Base-by-base conservation (phyloP, 2,329 filamentous ascomycete species). In the Calonectria multiphialidica region DNA sequence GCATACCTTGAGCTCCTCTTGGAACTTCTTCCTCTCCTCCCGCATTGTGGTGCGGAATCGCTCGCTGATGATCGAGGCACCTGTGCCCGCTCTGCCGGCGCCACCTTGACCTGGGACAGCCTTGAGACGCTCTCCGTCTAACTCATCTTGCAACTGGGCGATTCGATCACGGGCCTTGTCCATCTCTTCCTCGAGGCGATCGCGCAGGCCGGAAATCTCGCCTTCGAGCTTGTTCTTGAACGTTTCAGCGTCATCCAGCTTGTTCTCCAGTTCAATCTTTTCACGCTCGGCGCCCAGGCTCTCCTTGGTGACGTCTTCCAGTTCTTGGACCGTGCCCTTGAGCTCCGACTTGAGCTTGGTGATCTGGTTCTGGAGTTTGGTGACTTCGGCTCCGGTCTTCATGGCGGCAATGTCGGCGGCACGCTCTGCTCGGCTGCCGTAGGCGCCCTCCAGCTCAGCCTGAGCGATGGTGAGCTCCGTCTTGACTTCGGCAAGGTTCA, bases 391-490 rank as follows among this genome's bases (percentile, higher is more conserved):
- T 69, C 83, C 84, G 68, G 82, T 86, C 81, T 90, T 88, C 76
- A 88, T 83, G 55, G 88, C 88, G 1, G 90, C 90, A 23, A 88
- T 87, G 75, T 91, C 89, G 15, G 88, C 88, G 23, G 90, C 90
- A 25, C 90, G 88, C 82, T 92, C 87, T 70, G 88, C 87, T 71
- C 90, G 87, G 70, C 88, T 87, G 70, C 90, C 90, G 79, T 91
- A 91, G 30, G 90, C 90, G 69, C 89, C 89, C 74, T 92, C 90
- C 35, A 92, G 86, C 81, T 92, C 90, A 21, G 90, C 90, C 78
- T 89, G 88, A 63, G 89, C 88, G 77, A 91, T 87, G 55, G 90
- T 90, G 71, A 90, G 84, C 77, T 92, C 90, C 66, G 89, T 91
- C 86, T 91, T 91, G 79, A 90, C 85, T 82, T 91, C 89, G 40